Evolutionary conservation across 2,329 filamentous ascomycete genomes (phyloP), one percentile per base, ranked within the genome.

Genomic region (Moelleriella libera): DNA sequence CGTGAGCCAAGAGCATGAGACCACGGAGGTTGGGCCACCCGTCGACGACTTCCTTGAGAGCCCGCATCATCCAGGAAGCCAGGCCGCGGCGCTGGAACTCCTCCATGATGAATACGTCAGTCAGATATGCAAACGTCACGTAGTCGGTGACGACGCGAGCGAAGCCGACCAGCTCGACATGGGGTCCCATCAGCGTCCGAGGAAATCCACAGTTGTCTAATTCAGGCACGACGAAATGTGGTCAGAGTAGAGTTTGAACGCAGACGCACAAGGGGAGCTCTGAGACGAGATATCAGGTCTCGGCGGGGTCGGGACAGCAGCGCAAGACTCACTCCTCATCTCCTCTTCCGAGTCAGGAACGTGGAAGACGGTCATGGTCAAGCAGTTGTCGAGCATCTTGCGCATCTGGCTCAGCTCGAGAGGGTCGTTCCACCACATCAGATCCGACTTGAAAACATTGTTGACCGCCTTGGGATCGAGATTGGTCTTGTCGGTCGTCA

Each of bases 121-220:
- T 82, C 47, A 70, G 63, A 49, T 84, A 88, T 34, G 75, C 80
- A 54, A 85, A 78, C 0, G 82, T 83, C 44, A 78, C 71, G 55
- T 76, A 74, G 61, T 88, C 84, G 7, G 83, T 88, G 46, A 87
- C 66, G n/a, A 84, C 61, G 34, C 83, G 65, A 44, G 64, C 62
- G 47, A 70, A 61, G 48, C 68, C 68, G 46, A 67, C 62, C 57
- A 70, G 61, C 30, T 58, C 57, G 41, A 63, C 57, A 10, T 57
- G 52, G 28, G 60, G 56, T 32, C 63, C 61, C 45, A 57, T 52
- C 30, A 58, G 55, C 30, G 57, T 56, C 31, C 58, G 56, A 29
- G 59, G 58, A 30, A 58, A 53, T 29, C 63, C 50, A 14, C 52
- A 61, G 46, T 63, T 59, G 46, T 51, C 65, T 68, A 41, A 12